Base-by-base conservation (phyloP, 2,329 filamentous ascomycete species). In the Leptographium procerum region DNA sequence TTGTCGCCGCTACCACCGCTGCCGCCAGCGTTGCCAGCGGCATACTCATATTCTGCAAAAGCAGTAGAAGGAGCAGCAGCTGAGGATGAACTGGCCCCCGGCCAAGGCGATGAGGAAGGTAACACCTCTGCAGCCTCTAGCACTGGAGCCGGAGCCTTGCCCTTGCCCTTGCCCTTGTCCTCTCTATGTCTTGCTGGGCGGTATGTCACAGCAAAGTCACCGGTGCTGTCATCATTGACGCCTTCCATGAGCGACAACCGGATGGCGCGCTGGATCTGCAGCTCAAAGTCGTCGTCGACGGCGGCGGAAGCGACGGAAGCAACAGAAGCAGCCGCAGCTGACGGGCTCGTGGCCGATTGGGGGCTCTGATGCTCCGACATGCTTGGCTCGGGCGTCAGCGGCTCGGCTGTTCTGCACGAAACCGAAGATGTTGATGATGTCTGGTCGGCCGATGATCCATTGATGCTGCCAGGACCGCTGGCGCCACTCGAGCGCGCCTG, bases 231-330 rank as follows among this genome's bases (percentile, higher is more conserved):
- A 31, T 79, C 77, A 57, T 79, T 76, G 43, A 76, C 74, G 7
- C 76, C 75, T 62, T 86, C 82, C 56, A 85, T 71, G 8, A 86
- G 70, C 2, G 81, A 85, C 11, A 86, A 71, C 0, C 82, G 78
- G 45, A 86, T 82, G 1, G 83, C 84, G 57, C 81, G 77, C 68
- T 85, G 82, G 11, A 86, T 77, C 65, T 83, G 80, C 55, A 77
- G 75, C 65, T 86, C 83, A 60, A 81, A 83, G 28, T 83, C 78
- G 34, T 77, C 72, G 22, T 71, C 71, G 28, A 26, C 22, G 16
- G 43, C 4, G 19, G 10, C 24, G 9, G 36, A 40, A 19, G 36
- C 16, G 13, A 7, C 13, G 14, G 36, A 19, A 40, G 36, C 36
- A n/a, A 16, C 13, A 16, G 36, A 40, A 40, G 40, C 19, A 43